phyloP scores from a whole-genome alignment of 257 asterid genomes.

The Solanum pimpinellifolium region DNA sequence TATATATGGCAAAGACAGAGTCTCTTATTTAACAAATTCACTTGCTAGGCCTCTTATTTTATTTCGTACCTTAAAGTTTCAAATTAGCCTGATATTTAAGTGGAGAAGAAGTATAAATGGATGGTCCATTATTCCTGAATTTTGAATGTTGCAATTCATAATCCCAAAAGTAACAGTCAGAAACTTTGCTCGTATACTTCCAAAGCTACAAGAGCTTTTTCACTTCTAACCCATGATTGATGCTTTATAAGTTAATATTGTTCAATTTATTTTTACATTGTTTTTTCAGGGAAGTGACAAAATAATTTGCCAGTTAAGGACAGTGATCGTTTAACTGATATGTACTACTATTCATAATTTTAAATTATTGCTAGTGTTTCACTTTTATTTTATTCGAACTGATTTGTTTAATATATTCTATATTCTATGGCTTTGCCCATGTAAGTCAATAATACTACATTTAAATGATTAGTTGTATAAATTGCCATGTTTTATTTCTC shows the following conservation, averaged over 20 bases:
- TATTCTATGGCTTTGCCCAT: neutral
- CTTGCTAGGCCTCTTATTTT: neutral
- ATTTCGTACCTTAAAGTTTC: too few species aligned
- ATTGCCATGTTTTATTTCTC: neutral
- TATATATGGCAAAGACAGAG: neutral
- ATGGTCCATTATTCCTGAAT: neutral
- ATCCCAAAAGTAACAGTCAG: neutral
- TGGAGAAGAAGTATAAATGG: neutral
- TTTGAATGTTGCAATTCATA: neutral
- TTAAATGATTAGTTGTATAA: neutral
- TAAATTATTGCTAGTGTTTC: neutral
- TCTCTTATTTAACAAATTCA: neutral
- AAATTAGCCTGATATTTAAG: neutral
- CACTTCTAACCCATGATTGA: neutral
- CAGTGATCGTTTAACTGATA: neutral
- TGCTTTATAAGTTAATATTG: neutral
- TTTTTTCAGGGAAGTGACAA: neutral
- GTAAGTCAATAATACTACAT: neutral
- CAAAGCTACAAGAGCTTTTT: neutral
- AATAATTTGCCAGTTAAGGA: neutral
- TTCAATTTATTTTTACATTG: neutral
- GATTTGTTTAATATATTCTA: neutral
- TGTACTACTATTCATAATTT: neutral
- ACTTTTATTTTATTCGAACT: neutral
- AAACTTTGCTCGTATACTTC: neutral